Base-by-base conservation (phyloP, 805 yeast genomes). In the Saturnispora besseyi region DNA sequence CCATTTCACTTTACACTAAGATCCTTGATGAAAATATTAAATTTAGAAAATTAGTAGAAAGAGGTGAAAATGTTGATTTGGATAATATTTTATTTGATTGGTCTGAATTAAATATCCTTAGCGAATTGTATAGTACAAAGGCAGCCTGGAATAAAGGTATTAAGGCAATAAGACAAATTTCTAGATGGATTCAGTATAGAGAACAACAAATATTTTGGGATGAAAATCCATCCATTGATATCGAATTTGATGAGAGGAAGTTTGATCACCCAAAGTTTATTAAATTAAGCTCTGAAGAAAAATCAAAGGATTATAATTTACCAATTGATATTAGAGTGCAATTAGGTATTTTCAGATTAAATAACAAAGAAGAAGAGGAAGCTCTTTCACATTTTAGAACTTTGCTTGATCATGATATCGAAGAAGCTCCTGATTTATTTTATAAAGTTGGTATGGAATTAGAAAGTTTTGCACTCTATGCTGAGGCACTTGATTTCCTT, bases 321-420 rank as follows among this genome's bases (percentile, higher is more conserved):
- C 98, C 98, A 1, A 80, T 90, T 44, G 98, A 91, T 68, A 86
- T 93, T 26, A 68, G 98, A 49, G 82, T 81, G 30, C 87, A 93
- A 63, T 62, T 93, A 24, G 95, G 96, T 0, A 64, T 81, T 10
- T 72, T 87, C 45, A 74, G 99, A 51, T 67, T 93, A 31, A 79
- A 81, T 49, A 66, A 79, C 34, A 81, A 79, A 47, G 73, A 82
- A 41, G 69, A 73, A 28, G 76, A 75, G 1, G 96, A 90, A 57
- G 96, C 96, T 0, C 60, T 82, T 51, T 66, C 64, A 8, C 97
- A 91, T 62, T 84, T 86, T 57, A 69, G 69, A 36, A 76, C 75
- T 53, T 67, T 90, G 11, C 64, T 79, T 41, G 80, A 78, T 41
- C 78, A 76, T 31, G 51, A 56, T 7, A 75, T 81, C 22, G 72